Percentiles rank a stretch among this genome's conserved stretches.
Conservation (phyloP, 2,329 filamentous ascomycete species). For the Catunica adiposa region DNA sequence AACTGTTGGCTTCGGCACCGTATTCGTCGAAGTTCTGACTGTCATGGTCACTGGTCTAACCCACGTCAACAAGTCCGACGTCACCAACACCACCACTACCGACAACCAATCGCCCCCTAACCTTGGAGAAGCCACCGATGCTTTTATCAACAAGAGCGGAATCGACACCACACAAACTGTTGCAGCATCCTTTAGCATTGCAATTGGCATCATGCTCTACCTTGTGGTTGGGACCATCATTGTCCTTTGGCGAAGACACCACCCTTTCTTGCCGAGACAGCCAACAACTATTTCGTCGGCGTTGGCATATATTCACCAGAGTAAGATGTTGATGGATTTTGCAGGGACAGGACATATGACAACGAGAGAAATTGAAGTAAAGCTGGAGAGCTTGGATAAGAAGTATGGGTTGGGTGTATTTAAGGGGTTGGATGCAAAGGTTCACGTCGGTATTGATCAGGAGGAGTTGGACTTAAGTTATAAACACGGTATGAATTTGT, state of each 20-base stretch:
- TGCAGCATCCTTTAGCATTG: constrained; percentile 45
- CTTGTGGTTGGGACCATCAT: constrained; percentile 41
- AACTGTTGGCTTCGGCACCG: constrained; percentile 51
- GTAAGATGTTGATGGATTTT: constrained; percentile 63
- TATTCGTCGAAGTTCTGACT: constrained; percentile 58
- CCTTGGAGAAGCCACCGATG: too few species aligned
- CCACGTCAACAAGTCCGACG: constrained; percentile 46
- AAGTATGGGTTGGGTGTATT: constrained; percentile 68
- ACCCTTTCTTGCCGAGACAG: constrained; percentile 60
- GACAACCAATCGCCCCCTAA: not conserved
- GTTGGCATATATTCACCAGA: constrained; percentile 63
- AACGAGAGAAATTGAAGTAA: constrained; percentile 42
- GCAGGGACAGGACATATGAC: constrained; percentile 50
- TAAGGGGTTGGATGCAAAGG: constrained; percentile 51
- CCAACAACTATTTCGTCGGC: constrained; percentile 64
- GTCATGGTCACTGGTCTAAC: constrained; percentile 51
- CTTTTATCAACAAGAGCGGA: constrained; percentile 27
- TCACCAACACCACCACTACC: not conserved
- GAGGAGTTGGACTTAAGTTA: constrained; percentile 53
- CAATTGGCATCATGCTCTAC: constrained; percentile 47
- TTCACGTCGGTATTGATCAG: constrained; percentile 63
- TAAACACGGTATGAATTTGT: constrained; percentile 41
- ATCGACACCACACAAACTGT: constrained; percentile 49
- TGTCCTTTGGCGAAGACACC: constrained; percentile 45
- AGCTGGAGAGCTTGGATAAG: constrained; percentile 43